Base-by-base conservation (phyloP, 352 stramenopile species). In the Pilasporangium apinafurcum region DNA sequence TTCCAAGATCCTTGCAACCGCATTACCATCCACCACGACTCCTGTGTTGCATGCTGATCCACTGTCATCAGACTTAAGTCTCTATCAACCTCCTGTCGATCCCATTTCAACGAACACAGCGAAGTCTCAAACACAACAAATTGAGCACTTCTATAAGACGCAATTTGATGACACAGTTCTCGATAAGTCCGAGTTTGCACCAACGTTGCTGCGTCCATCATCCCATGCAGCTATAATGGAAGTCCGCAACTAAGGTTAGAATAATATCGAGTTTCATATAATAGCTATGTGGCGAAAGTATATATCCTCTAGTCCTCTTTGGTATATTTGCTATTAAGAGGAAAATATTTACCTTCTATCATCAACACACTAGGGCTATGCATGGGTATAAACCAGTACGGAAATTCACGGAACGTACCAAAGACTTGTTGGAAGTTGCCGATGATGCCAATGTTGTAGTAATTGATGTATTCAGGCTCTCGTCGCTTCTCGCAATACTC, bases 401-500 rank as follows among this genome's bases (percentile, higher is more conserved):
- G 62, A 21, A 82, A 39, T 46, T 87, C 73, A 3, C 40, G 41
- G 25, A 68, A 76, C 12, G 72, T 73, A 7, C 82, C 82, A 20
- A 93, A 81, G 8, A 93, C 72, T 56, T 88, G 69, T 48, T 85
- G 65, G 24, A 92, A 50, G 56, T 94, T 94, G 42, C 55, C 54
- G 17, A 81, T n/a, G 3, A 90, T 43, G 26, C 82, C 79, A 26
- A 92, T 33, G 46, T 90, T 68, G 46, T 75, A 94, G 57, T 78
- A 86, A 38, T 94, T 90, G 46, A 90, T 55, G 51, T 80, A 91
- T 25, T 75, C 67, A n/a, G 68, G 65, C 22, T 89, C 61, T 13
- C 77, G 64, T 20, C 79, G 77, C 52, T 94, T 94, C 52, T 94
- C 82, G 44, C 72, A 92, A 49, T 86, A 92, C 64, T 94, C 82